A percentile compares a stretch with the other conserved stretches of the same genome.
Conservation (phyloP, 2,329 filamentous ascomycete genomes). For the Calonectria leucothoes region DNA sequence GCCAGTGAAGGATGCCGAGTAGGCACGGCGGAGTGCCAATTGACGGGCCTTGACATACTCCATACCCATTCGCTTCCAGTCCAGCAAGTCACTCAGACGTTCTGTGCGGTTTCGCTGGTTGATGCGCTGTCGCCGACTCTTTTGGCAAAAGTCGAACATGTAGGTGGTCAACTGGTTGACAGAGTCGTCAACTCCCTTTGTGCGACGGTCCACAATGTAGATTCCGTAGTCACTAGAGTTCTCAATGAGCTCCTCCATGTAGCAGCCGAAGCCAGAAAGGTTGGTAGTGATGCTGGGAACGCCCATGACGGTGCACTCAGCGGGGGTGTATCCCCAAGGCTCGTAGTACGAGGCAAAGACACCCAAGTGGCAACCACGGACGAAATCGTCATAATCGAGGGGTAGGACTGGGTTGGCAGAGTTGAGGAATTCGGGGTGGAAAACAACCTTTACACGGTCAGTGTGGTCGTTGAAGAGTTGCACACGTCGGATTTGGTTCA, state of each 20-base stretch:
- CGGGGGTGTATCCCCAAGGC: slow-evolving; percentile 98
- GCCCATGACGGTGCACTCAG: slow-evolving; percentile 99
- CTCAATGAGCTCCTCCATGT: slow-evolving; percentile 99
- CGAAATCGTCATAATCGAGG: slow-evolving; percentile 98
- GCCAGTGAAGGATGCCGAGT: slow-evolving; percentile 84
- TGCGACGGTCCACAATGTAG: slow-evolving; percentile 96
- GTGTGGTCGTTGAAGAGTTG: slow-evolving; percentile 96
- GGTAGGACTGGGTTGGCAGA: slow-evolving; percentile 95
- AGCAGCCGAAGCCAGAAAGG: slow-evolving; percentile 96
- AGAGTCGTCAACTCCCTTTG: slow-evolving; percentile 96
- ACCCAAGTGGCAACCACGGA: slow-evolving; percentile 94
- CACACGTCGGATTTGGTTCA: slow-evolving; percentile 95
- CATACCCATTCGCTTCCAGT: slow-evolving; percentile 99
- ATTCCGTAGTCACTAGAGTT: slow-evolving; percentile 98
- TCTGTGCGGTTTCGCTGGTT: slow-evolving; percentile 98
- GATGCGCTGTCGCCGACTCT: slow-evolving; percentile 96
- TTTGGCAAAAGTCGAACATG: slow-evolving; percentile 94
- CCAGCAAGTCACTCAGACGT: slow-evolving; percentile 90
- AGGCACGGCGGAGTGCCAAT: slow-evolving; percentile 89
- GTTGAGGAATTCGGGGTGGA: slow-evolving; percentile 98
- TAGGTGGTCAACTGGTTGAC: slow-evolving; percentile 89
- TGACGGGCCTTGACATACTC: slow-evolving; percentile 99
- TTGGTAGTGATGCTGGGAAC: slow-evolving; percentile 99
- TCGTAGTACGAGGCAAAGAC: slow-evolving; percentile 99
- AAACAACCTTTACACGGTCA: slow-evolving; percentile 96